Evolutionary conservation across 2,329 filamentous ascomycete species (phyloP), one percentile per base, ranked within the genome.

Genomic region (Ceratocystis alfenasii): DNA sequence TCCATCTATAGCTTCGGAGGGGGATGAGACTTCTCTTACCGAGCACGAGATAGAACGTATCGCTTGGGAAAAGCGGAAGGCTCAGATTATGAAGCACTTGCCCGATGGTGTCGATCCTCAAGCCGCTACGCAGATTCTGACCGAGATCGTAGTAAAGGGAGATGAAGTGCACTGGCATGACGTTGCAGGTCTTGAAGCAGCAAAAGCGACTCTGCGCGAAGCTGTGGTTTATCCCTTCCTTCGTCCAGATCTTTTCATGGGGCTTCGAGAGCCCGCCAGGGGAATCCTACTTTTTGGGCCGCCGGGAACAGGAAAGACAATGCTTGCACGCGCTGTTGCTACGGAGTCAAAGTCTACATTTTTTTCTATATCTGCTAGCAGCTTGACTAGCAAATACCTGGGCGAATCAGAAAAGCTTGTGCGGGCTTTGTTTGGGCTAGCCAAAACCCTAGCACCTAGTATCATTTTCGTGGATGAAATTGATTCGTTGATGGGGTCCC

Each of bases 381-480:
- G 89, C 71, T 77, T 99, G 70, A 97, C 93, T 1, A 95, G 89
- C 72, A 99, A 99, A 76, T 99, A 93, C 75, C 82, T 97, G 8
- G 94, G 94, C 57, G 94, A 99, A 73, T 95, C 89, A 0, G 94
- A 99, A 76, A 99, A 99, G 75, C 83, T 99, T 3, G 94, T 99
- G 1, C 85, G 91, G 45, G 94, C 94, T 2, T 79, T 99, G 0
- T 99, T 99, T 74, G 84, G 85, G 0, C 78, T 97, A n/a, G 92
- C 94, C 4, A 95, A 95, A 74, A 81, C 85, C 45, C 81, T 97
- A 57, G 91, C 94, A 0, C 94, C 94, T 0, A 94, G 89, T 68
- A 97, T 99, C 73, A 97, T 99, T 67, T 99, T 99, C 71, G 91
- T 99, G 3, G 94, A 99, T 72, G 94, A 99, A 74, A 99, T 99